Conservation (phyloP, 2,329 filamentous ascomycete species). For the Penicillium polonicum region DNA sequence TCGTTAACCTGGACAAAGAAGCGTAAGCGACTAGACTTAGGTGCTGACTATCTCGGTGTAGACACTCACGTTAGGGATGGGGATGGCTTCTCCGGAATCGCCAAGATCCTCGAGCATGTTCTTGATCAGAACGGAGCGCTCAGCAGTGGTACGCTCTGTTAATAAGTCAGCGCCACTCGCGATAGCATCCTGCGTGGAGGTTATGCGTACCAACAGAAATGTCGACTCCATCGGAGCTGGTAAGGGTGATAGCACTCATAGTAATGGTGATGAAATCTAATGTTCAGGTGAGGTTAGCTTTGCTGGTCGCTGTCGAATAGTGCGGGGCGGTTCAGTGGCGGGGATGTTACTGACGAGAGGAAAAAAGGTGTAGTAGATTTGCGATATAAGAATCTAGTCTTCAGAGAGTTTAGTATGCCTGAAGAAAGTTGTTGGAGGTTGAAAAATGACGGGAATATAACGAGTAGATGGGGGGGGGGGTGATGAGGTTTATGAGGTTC, state of each 20-base stretch:
- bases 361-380: background rate
- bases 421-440: background rate
- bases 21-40: background rate
- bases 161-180: constrained; percentile 25
- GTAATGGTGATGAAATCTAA: background rate
- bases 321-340: background rate
- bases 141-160: constrained; percentile 75
- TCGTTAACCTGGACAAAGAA: constrained; percentile 69
- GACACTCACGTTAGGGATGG: constrained; percentile 63
- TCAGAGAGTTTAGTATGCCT: background rate
- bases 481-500: background rate
- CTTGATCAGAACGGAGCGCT: constrained; percentile 94
- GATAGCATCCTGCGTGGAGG: background rate
- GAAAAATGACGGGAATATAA: background rate
- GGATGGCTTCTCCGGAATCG: constrained; percentile 59
- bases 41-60: background rate
- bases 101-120: constrained; percentile 96
- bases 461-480: background rate
- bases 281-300: background rate
- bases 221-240: constrained; percentile 52
- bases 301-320: background rate
- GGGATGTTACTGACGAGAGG: background rate
- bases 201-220: constrained; percentile 51
- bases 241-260: constrained; percentile 43
- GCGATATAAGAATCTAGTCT: background rate